A percentile compares a stretch with the other conserved stretches of the same genome.
Evolutionary conservation across 257 asterid species (phyloP).

Genomic region (Oldenlandia corymbosa): DNA sequence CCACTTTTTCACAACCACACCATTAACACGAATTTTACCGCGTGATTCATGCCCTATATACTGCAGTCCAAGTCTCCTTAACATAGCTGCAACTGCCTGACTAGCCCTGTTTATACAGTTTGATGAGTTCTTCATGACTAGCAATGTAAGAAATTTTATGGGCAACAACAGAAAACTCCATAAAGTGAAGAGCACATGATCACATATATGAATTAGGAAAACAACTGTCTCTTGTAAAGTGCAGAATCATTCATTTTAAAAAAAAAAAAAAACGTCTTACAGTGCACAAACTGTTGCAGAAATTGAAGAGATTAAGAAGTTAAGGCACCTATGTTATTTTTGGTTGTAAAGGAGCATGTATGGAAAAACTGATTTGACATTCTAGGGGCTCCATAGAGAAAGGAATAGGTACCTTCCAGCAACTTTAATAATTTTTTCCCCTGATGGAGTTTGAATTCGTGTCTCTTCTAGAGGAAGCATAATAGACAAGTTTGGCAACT

Average conservation of each 20-base stretch:
- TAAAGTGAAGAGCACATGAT: background rate
- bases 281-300: too few relatives aligned
- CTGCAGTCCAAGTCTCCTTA: conserved; percentile 77
- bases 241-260: background rate
- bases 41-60: conserved; percentile 77
- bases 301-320: background rate
- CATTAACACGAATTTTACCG: conserved; percentile 79
- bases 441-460: conserved; percentile 55
- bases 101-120: conserved; percentile 62
- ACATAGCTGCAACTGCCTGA: conserved; percentile 64
- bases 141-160: background rate
- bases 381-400: background rate
- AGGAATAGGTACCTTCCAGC: conserved; percentile 58
- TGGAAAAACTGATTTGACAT: background rate
- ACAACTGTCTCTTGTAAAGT: background rate
- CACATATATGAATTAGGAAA: background rate
- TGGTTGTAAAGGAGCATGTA: background rate
- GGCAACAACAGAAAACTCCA: background rate
- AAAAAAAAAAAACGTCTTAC: too few relatives aligned
- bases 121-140: conserved; percentile 6
- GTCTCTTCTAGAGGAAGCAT: conserved; percentile 59
- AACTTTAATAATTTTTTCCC: conserved; percentile 58
- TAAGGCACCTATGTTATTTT: background rate
- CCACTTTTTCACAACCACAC: conserved; percentile 71
- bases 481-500: conserved; percentile 67